Evolutionary conservation across 805 yeast genomes (phyloP), one percentile per base, ranked within the genome.

Genomic region (Cyberlindnera suaveolens): DNA sequence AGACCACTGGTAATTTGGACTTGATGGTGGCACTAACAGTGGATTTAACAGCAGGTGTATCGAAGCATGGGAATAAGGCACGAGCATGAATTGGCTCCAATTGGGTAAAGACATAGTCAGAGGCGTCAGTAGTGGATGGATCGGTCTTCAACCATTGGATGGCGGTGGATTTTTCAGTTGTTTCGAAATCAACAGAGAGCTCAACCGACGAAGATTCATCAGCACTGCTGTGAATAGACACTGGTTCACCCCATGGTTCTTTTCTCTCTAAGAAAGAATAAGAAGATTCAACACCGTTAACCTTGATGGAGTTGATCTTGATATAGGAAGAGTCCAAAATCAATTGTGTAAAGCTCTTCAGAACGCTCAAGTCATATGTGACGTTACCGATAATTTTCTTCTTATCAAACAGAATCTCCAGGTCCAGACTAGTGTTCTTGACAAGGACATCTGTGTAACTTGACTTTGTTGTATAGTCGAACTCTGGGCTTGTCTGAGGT

Each of bases 1-100:
- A 80, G 23, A 88, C 78, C 4, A 78, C 77, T n/a, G 85, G 85
- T 42, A 75, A 70, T 14, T 78, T 73, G 2, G 95, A 85, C 34
- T 63, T 71, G 41, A 85, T 78, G 19, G 65, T 66, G 49, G 82
- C 79, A 15, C 66, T 61, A 56, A 72, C 85, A 1, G 81, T 70
- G 2, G 89, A 74, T 61, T 89, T 89, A 27, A 88, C 73, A 0
- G 91, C 74, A 2, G 96, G 96, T 0, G 96, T 88, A 62, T 89
- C 96, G 59, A 89, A 89, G 55, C 88, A 85, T 8, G 96, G 96
- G 66, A 85, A 82, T 57, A 88, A 71, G 14, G 91, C 77, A 56
- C 96, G 74, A 6, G 96, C 93, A 58, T 89, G 96, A 50, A 85
- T 88, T 31, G 96, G 89, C 66, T 89, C 95, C 59, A 95, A 77